Evolutionary conservation across 257 asterid genomes (phyloP), one percentile per base, ranked within the genome.

Genomic region (Petrea volubilis): DNA sequence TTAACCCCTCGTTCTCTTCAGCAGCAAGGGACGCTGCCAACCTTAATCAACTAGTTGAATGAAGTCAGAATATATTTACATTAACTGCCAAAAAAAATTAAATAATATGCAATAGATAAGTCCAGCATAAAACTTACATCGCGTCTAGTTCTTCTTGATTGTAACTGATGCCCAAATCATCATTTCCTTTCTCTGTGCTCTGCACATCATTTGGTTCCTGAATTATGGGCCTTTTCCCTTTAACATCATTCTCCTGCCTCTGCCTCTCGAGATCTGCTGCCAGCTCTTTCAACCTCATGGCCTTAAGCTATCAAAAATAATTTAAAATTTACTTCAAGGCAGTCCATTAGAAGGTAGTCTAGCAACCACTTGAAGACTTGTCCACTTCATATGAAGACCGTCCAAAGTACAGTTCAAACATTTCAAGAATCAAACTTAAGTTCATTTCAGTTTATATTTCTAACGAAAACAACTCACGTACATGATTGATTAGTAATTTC

Each of bases 21-120:
- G 90, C 93, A 68, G 92, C 91, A 79, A 95, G 85, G 76, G 99
- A 95, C 52, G 97, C 99, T 70, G 97, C 99, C 93, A 90, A 79
- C 94, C 99, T 95, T 85, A 73, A 89, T 82, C 78, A 88, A 73
- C 83, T 84, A 79, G 81, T 53, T 64, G 64, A 64, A 50, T 55
- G 20, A 77, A 62, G 75, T 81, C 79, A 80, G 81, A 78, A 74
- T 44, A 40, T 62, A 63, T 60, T 63, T 70, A 59, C 51, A 75
- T 29, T 25, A 52, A 59, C 41, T 41, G n/a, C n/a, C 38, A 38
- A 38, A 38, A 38, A 38, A 2, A 33, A 33, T 29, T 43, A 24
- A 65, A 64, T 1, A 46, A 27, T 56, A 71, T 21, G 41, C 40
- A 70, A 58, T 24, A 40, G 55, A 18, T 13, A 14, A 67, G 59